These are phyloP conservation scores for Ogataea pilisensis DNA, from an alignment of 805 yeast species.

Conservation along the genomic window DNA sequence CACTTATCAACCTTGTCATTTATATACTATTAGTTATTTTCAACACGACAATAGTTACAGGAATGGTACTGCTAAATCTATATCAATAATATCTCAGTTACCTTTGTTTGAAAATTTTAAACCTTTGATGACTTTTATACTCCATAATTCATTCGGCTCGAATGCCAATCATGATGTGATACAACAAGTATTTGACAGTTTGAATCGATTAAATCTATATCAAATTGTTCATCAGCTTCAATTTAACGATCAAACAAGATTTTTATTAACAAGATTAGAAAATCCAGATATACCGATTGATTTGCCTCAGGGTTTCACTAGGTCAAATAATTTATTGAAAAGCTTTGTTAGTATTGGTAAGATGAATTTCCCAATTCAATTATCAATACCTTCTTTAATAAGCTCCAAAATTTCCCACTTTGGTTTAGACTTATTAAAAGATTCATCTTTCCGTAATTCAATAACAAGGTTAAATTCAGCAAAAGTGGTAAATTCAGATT, in stretches of 20 bases:
- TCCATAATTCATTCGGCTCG: conserved; percentile 37
- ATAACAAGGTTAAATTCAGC: conserved; percentile 10
- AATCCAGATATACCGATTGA: conserved; percentile 9
- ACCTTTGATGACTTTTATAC: conserved; percentile 43
- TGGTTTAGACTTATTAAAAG: conserved; percentile 31
- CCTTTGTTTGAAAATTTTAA: conserved; percentile 44
- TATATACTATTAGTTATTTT: conserved; percentile 29
- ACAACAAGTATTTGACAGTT: conserved; percentile 12
- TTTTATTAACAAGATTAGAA: conserved; percentile 21
- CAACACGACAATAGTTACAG: conserved; percentile 27
- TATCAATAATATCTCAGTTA: conserved; percentile 43
- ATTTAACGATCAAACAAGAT: conserved; percentile 14
- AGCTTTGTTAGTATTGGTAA: conserved; percentile 18
- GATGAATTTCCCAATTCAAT: conserved; percentile 28
- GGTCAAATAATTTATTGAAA: conserved; percentile 19
- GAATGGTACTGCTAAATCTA: conserved; percentile 42
- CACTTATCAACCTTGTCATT: conserved; percentile 17
- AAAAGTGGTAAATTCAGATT: conserved; percentile 3
- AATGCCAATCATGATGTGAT: conserved; percentile 6
- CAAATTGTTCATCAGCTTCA: conserved; percentile 22
- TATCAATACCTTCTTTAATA: conserved; percentile 26
- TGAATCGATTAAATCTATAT: conserved; percentile 24
- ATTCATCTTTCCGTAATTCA: conserved; percentile 19
- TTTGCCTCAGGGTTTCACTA: conserved; percentile 11
- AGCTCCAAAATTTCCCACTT: conserved; percentile 24